These are phyloP conservation scores for Smithsoniella earleae DNA, from an alignment of 163 green algal species.

Conservation along the genomic window DNA sequence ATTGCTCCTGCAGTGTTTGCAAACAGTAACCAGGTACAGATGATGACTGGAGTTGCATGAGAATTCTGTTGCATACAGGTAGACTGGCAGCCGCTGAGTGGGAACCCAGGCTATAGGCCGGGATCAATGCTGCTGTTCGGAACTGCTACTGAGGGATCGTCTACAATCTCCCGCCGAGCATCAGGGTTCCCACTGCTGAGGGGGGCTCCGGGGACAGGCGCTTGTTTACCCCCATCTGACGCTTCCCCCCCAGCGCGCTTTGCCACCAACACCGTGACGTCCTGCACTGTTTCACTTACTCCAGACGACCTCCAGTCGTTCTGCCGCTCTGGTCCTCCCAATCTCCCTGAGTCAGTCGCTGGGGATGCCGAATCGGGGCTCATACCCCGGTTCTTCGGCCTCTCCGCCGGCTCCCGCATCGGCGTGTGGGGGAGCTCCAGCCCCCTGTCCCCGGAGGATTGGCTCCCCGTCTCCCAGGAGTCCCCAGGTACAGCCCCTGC, in stretches of 20 bases:
- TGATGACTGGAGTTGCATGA: neutral
- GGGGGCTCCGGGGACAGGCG: neutral
- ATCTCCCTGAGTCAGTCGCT: neutral
- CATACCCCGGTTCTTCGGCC: neutral
- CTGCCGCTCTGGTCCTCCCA: neutral
- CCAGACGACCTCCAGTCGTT: neutral
- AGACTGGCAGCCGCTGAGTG: neutral
- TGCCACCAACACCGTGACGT: neutral
- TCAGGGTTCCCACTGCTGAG: conserved; percentile 4
- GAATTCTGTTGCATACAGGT: neutral
- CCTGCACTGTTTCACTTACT: neutral
- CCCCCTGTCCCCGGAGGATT: neutral
- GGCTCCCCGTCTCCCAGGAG: neutral
- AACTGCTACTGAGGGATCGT: neutral
- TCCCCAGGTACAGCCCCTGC: neutral
- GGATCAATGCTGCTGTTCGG: conserved; percentile 16
- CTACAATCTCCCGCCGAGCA: neutral
- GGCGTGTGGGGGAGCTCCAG: neutral
- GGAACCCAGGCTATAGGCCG: neutral
- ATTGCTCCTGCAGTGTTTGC: no score
- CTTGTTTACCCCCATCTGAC: neutral
- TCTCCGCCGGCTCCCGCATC: neutral
- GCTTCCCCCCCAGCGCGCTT: neutral
- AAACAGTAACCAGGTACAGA: neutral
- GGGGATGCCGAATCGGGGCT: neutral